These are phyloP conservation scores for Fusarium denticulatum DNA, from an alignment of 2,329 filamentous ascomycete genomes.

Conservation along the genomic window DNA sequence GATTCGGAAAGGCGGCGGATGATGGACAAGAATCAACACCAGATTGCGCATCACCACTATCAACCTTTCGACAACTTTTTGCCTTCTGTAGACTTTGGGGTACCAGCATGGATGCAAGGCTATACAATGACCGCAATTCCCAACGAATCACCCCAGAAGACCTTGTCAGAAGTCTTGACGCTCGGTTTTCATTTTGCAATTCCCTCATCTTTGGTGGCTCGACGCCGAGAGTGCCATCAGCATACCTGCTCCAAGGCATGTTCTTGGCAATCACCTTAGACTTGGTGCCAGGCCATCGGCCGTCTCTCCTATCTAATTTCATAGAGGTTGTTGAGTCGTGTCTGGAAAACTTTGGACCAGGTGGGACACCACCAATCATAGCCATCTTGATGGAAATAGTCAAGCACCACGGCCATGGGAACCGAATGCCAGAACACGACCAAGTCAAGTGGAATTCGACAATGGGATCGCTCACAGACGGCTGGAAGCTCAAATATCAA, in stretches of 20 bases:
- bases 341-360: constrained; percentile 46
- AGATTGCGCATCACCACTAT: constrained; percentile 47
- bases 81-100: constrained; percentile 51
- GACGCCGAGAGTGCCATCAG: constrained; percentile 49
- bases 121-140: constrained; percentile 22
- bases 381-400: constrained; percentile 50
- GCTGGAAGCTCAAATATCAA: constrained; percentile 38
- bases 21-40: constrained; percentile 8
- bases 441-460: constrained; percentile 46
- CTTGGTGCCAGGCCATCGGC: constrained; percentile 45
- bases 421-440: constrained; percentile 49
- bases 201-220: constrained; percentile 50
- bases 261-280: constrained; percentile 52
- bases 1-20: constrained; percentile 17
- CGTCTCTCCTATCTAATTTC: constrained; percentile 50
- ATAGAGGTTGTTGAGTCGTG: constrained; percentile 50
- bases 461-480: constrained; percentile 40
- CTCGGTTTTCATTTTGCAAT: constrained; percentile 52
- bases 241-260: constrained; percentile 50
- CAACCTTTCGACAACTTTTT: constrained; percentile 56
- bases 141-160: constrained; percentile 39
- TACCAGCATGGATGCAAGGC: constrained; percentile 33
- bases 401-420: constrained; percentile 44
- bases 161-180: constrained; percentile 48
- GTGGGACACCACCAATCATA: constrained; percentile 49